These are phyloP conservation scores for Xylaria sp. DNA, from an alignment of 2,329 filamentous ascomycete genomes.

Conservation along the genomic window DNA sequence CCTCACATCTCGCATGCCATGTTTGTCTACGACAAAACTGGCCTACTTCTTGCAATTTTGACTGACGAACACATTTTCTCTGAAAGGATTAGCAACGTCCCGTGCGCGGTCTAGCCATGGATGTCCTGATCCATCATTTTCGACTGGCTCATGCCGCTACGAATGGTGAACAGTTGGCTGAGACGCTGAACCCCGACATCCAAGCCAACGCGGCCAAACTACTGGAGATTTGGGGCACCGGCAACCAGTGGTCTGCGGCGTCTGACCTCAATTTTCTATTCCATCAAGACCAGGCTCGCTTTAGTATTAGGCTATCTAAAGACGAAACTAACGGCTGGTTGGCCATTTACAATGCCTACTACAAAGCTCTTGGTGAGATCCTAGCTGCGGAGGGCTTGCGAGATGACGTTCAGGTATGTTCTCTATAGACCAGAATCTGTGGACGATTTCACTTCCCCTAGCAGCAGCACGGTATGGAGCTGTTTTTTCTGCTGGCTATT, in stretches of 20 bases:
- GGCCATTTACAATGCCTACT: conserved; percentile 77
- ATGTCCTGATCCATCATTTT: conserved; percentile 69
- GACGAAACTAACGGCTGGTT: conserved; percentile 76
- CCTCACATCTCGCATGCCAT: background rate
- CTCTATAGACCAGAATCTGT: background rate
- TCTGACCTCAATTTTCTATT: conserved; percentile 70
- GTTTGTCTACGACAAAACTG: background rate
- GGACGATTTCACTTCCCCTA: background rate
- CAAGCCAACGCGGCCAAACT: conserved; percentile 61
- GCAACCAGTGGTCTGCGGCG: conserved; percentile 60
- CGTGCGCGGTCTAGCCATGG: conserved; percentile 42
- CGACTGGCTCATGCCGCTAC: conserved; percentile 57
- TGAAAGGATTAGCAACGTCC: background rate
- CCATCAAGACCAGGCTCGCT: conserved; percentile 50
- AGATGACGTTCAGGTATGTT: conserved; percentile 30
- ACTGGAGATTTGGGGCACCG: conserved; percentile 63
- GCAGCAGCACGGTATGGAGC: background rate
- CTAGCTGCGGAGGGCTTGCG: conserved; percentile 56
- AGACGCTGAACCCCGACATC: conserved; percentile 67
- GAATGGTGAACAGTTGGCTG: conserved; percentile 68
- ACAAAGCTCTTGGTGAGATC: conserved; percentile 74
- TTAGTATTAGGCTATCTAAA: conserved; percentile 50
- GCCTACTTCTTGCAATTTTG: background rate
- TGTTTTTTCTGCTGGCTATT: background rate
- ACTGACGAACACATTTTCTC: background rate